Conservation (phyloP, 495 filamentous ascomycete genomes). For the Penicillium paradoxum region DNA sequence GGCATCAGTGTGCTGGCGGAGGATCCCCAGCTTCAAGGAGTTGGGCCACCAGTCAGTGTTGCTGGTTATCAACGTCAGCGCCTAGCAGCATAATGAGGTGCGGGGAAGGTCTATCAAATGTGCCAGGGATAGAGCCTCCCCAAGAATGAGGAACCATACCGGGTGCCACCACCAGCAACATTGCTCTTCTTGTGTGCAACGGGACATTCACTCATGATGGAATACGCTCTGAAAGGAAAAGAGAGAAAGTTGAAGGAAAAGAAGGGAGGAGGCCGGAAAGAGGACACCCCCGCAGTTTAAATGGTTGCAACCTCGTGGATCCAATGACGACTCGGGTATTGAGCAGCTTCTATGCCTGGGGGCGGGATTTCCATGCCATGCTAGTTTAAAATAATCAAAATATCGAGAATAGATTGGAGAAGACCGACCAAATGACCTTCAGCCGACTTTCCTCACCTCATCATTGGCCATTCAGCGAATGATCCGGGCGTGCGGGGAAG, state of each 20-base stretch:
- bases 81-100: background rate
- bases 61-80: background rate
- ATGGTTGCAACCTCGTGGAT: background rate
- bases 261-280: background rate
- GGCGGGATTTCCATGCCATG: background rate
- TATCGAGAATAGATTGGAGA: background rate
- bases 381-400: background rate
- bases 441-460: background rate
- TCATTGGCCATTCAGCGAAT: background rate
- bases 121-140: background rate
- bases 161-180: conserved; percentile 56
- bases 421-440: background rate
- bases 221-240: background rate
- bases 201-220: conserved; percentile 45
- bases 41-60: conserved; percentile 70
- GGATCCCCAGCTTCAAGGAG: conserved; percentile 59
- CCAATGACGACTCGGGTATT: conserved; percentile 3
- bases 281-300: conserved; percentile 6
- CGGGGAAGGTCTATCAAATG: background rate
- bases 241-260: background rate
- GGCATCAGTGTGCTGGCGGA: conserved; percentile 61
- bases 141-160: conserved; percentile 1
- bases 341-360: background rate
- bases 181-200: conserved; percentile 41
- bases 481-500: conserved; percentile 7